Conservation (phyloP, 352 stramenopile genomes). For the Globisporangium apiculatum region DNA sequence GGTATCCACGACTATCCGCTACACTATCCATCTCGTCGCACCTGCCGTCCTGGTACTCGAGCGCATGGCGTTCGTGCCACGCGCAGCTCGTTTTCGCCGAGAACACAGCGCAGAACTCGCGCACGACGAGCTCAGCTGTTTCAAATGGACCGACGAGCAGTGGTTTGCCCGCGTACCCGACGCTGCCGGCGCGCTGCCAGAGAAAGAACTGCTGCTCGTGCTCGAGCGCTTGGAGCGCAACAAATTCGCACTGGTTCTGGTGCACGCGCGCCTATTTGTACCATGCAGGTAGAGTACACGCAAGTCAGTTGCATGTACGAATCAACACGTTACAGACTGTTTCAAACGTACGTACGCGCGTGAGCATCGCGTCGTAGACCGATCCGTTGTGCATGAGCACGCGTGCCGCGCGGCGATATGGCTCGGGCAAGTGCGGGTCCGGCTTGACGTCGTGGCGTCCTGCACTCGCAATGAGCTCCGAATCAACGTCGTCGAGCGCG, state of each 20-base stretch:
- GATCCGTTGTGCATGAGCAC: constrained; percentile 32
- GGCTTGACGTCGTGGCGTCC: constrained; percentile 29
- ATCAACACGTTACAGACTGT: not conserved
- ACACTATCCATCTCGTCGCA: not conserved
- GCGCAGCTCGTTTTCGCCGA: constrained; percentile 37
- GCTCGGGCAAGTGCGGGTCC: constrained; percentile 40
- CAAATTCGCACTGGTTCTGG: constrained; percentile 60
- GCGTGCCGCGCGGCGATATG: constrained; percentile 27
- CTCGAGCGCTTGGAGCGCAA: constrained; percentile 51
- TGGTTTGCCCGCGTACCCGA: constrained; percentile 40
- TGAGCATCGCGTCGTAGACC: constrained; percentile 60
- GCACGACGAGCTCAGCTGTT: constrained; percentile 25
- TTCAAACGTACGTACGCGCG: constrained; percentile 20
- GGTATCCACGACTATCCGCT: not conserved
- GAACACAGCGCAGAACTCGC: constrained; percentile 45
- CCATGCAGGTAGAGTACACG: not conserved
- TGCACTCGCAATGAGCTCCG: not conserved
- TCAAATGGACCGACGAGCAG: constrained; percentile 35
- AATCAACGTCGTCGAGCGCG: constrained; percentile 12
- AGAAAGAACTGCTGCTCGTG: constrained; percentile 41
- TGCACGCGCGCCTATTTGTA: constrained; percentile 38
- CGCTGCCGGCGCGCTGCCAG: constrained; percentile 37
- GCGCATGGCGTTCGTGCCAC: constrained; percentile 47
- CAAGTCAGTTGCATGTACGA: not conserved
- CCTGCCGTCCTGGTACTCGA: constrained; percentile 43